These are phyloP conservation scores for Coffea humblotiana DNA, from an alignment of 305 asterid species.

Conservation along the genomic window DNA sequence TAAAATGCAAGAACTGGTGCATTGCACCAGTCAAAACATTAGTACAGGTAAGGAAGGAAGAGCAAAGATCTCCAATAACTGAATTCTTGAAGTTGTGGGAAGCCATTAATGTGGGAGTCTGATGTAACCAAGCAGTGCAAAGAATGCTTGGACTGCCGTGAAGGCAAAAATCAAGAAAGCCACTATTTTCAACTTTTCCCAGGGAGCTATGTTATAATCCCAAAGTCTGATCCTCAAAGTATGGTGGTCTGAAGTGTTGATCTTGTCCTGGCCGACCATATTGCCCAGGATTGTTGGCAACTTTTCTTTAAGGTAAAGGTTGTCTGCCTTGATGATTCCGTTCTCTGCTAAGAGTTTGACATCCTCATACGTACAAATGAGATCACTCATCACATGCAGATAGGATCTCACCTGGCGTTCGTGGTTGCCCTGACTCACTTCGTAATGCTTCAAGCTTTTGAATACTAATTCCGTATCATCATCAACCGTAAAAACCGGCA, in stretches of 20 bases:
- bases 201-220: not conserved
- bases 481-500: not conserved
- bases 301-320: not conserved
- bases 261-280: not conserved
- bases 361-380: not conserved
- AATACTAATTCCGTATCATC: not conserved
- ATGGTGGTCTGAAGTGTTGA: not conserved
- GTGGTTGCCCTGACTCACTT: not conserved
- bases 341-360: not conserved
- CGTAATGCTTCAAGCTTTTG: not conserved
- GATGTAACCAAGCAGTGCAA: not conserved
- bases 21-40: no score
- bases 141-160: not conserved
- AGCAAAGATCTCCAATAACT: no score
- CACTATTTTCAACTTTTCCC: constrained; percentile 1
- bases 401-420: not conserved
- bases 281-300: not conserved
- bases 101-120: not conserved
- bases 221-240: not conserved
- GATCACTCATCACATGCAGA: not conserved
- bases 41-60: no score
- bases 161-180: not conserved
- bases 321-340: not conserved
- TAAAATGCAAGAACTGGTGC: no score
- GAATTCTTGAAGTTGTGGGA: not conserved